Evolutionary conservation across 1,139 yeast genomes (phyloP), one percentile per base, ranked within the genome.

Genomic region (Candida anutae): DNA sequence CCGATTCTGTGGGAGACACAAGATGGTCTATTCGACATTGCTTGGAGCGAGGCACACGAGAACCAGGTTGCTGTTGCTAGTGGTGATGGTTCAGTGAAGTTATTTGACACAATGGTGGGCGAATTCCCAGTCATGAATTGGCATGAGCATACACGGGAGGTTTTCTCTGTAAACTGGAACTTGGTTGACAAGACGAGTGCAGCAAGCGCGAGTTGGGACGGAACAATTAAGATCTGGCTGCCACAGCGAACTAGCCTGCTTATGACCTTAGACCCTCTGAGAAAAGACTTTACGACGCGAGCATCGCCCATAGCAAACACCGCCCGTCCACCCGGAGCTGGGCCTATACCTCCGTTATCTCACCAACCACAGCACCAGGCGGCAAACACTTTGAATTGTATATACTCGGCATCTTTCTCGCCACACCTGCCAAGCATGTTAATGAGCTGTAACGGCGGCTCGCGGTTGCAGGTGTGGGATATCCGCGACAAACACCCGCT

Each of bases 41-140:
- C 93, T 1, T 90, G 97, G 97, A 81, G 90, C 32, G 97, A 90
- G 51, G 37, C 67, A 10, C 90, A 90, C 50, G 96, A 85, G 40
- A 87, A 85, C 51, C 97, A 88, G 46, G 68, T 82, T 5, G 70
- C 74, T 3, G 76, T 74, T 0, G 93, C 94, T 13, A 77, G 81
- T 39, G 98, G 98, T 2, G 98, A 90, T 53, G 97, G 97, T 0
- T 65, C 85, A 0, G 58, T 90, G 24, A 80, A 87, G 41, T 53
- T 90, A 31, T 90, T 85, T 50, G 98, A 90, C 52, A 62, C 70
- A 23, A 70, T 76, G 2, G 70, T 80, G 21, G 67, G 72, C 4
- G 59, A 70, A 34, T 83, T 67, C 53, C 97, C 97, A 0, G 71
- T 87, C 13, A 74, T 73, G 60, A 78, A 76, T 40, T 83, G 73